phyloP scores from a whole-genome alignment of 2,329 filamentous ascomycete genomes.

The Colletotrichum sp. region DNA sequence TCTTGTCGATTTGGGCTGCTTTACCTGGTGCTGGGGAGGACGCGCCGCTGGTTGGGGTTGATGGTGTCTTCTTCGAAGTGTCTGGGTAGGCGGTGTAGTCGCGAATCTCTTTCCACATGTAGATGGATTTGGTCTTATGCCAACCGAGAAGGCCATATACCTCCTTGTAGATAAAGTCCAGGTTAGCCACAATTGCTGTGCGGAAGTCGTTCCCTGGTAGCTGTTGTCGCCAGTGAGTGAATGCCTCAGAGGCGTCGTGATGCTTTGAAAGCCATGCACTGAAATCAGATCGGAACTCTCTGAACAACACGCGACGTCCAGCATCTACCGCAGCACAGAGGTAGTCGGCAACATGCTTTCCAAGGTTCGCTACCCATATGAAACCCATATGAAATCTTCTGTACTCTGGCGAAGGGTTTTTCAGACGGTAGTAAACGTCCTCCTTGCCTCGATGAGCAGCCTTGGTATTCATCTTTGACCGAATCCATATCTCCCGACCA shows the following conservation, averaged over 20 bases:
- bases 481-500: conserved; percentile 66
- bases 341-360: conserved; percentile 77
- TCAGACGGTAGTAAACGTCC: conserved; percentile 69
- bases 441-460: conserved; percentile 8
- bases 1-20: conserved; percentile 37
- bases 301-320: conserved; percentile 48
- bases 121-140: conserved; percentile 37
- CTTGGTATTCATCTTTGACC: conserved; percentile 51
- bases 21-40: background rate
- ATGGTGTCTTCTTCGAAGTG: conserved; percentile 17
- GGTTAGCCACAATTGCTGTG: conserved; percentile 61
- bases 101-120: conserved; percentile 60
- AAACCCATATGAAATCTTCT: conserved; percentile 66
- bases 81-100: conserved; percentile 36
- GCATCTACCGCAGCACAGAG: conserved; percentile 40
- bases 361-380: conserved; percentile 72
- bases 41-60: background rate
- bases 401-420: conserved; percentile 64
- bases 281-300: conserved; percentile 65
- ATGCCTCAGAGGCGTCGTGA: conserved; percentile 47
- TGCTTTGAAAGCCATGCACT: conserved; percentile 54
- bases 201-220: conserved; percentile 66
- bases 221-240: conserved; percentile 60
- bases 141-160: conserved; percentile 51
- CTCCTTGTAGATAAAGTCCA: conserved; percentile 71